Evolutionary conservation across 202 grass and related monocot species (phyloP).

Genomic region (Bolboschoenoplectus hybrid): DNA sequence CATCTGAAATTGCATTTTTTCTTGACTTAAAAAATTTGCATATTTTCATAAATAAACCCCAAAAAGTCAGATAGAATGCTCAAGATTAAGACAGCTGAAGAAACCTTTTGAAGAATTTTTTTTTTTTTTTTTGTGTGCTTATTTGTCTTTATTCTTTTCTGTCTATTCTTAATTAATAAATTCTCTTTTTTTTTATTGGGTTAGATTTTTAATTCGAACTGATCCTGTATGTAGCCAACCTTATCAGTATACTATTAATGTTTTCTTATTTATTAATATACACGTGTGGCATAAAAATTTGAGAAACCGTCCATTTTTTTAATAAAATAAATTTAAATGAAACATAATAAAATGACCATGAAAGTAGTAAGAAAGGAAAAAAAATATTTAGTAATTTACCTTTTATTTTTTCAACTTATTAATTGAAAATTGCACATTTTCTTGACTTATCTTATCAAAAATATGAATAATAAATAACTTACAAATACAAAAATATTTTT

Average conservation of each 20-base stretch:
- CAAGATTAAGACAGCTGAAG: background rate
- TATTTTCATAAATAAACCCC: background rate
- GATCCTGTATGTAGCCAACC: background rate
- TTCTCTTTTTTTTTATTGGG: background rate
- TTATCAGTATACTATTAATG: background rate
- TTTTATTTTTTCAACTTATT: background rate
- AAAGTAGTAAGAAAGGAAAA: background rate
- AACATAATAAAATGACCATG: background rate
- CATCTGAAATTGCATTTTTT: background rate
- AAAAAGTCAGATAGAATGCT: constrained; percentile 17
- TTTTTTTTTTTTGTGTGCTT: background rate
- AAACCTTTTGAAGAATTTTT: background rate
- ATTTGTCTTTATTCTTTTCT: constrained; percentile 11
- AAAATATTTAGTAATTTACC: background rate
- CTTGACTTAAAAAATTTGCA: background rate
- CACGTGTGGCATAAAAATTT: background rate
- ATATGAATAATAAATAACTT: background rate
- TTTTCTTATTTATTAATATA: background rate
- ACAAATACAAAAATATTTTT: background rate
- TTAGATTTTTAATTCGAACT: background rate
- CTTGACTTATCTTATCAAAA: background rate
- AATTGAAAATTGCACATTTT: background rate
- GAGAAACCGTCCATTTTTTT: background rate
- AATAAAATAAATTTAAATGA: background rate
- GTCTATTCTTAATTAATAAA: background rate